These are phyloP conservation scores for Lipomyces lipofer DNA, from an alignment of 805 yeast species.

Conservation along the genomic window DNA sequence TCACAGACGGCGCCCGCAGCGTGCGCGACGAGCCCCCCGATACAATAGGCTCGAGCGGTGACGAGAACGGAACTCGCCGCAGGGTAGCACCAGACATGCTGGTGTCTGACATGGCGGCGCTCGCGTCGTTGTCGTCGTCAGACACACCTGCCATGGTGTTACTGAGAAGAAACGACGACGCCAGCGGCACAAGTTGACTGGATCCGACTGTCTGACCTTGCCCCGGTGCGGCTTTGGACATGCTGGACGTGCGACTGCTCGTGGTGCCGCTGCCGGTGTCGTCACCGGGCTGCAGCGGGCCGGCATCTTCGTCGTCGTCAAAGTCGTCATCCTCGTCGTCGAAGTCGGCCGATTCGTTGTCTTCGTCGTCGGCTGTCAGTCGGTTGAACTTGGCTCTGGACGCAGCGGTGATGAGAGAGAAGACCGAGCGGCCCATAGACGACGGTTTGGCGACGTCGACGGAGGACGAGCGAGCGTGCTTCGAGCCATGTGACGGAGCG, in stretches of 20 bases:
- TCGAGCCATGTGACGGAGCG: no score
- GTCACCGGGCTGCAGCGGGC: no score
- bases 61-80: background rate
- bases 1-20: background rate
- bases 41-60: slow-evolving; percentile 9
- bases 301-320: slow-evolving; percentile 30
- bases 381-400: slow-evolving; percentile 17
- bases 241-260: background rate
- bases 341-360: slow-evolving; percentile 37
- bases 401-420: slow-evolving; percentile 26
- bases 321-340: slow-evolving; percentile 36
- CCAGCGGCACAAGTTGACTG: slow-evolving; percentile 4
- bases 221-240: background rate
- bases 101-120: background rate
- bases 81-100: background rate
- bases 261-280: background rate
- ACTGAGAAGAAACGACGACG: slow-evolving; percentile 15
- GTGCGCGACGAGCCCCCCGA: slow-evolving; percentile 13
- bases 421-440: slow-evolving; percentile 20
- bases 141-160: background rate
- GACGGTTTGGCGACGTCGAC: slow-evolving; percentile 25
- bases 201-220: background rate
- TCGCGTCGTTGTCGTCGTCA: slow-evolving; percentile 4
- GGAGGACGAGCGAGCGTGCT: slow-evolving; percentile 26
- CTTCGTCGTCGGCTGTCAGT: slow-evolving; percentile 17